These are phyloP conservation scores for Trametes hirsuta DNA, from an alignment of 1,284 basidiomycete genomes.

Conservation along the genomic window DNA sequence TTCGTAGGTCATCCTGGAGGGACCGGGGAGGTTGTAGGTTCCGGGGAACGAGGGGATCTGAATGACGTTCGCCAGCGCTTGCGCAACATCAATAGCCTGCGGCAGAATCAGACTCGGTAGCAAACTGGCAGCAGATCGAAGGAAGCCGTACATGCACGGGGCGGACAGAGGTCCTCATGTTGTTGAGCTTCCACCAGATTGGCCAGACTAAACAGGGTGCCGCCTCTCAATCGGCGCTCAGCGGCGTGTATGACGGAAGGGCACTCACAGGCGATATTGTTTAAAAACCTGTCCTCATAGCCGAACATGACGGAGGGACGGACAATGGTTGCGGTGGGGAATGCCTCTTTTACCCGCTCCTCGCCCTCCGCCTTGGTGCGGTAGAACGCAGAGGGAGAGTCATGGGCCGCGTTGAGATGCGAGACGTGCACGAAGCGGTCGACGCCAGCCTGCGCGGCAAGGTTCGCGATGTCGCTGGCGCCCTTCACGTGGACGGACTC, in stretches of 20 bases:
- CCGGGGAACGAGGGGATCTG: constrained; percentile 62
- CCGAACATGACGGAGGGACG: constrained; percentile 89
- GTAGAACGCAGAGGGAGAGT: constrained; percentile 86
- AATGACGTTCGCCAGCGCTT: constrained; percentile 85
- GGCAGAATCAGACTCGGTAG: constrained; percentile 4
- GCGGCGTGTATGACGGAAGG: constrained; percentile 29
- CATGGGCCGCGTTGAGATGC: constrained; percentile 87
- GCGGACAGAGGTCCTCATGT: constrained; percentile 83
- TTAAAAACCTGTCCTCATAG: constrained; percentile 93
- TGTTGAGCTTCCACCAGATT: constrained; percentile 94
- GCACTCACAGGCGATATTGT: constrained; percentile 86
- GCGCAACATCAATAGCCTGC: constrained; percentile 91
- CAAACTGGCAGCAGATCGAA: background rate
- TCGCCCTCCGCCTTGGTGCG: constrained; percentile 92
- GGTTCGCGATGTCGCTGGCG: constrained; percentile 79
- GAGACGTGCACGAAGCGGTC: constrained; percentile 93
- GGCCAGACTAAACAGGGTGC: constrained; percentile 68
- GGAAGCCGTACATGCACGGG: constrained; percentile 82
- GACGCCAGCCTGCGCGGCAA: constrained; percentile 80
- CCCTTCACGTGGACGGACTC: constrained; percentile 84
- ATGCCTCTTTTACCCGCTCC: constrained; percentile 82
- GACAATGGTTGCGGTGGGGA: constrained; percentile 89
- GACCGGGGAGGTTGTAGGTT: constrained; percentile 87
- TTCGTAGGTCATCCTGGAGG: constrained; percentile 84
- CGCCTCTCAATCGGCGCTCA: constrained; percentile 20